Evolutionary conservation across 2,329 filamentous ascomycete species (phyloP), one percentile per base, ranked within the genome.

Genomic region (Trichoderma citrinoviride): DNA sequence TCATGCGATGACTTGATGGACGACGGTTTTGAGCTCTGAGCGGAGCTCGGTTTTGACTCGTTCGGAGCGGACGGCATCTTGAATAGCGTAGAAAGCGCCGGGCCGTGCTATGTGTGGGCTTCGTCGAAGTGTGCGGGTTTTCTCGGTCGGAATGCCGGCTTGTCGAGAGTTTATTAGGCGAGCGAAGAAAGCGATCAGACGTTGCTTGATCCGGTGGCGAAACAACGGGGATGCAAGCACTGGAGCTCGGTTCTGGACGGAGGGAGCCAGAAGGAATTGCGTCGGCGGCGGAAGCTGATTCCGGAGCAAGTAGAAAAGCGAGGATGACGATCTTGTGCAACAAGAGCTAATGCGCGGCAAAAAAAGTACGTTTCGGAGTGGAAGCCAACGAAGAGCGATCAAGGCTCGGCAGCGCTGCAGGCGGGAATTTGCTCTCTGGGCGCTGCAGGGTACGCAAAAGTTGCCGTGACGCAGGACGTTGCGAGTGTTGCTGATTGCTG

Each of bases 1-100:
- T 82, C 79, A 65, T 82, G 75, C 37, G 82, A 84, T 37, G 82
- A 84, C 69, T 77, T 80, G 70, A 84, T 73, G 8, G 82, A 84
- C 17, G 82, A 80, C 17, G 82, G 75, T 67, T 83, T 82, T 25
- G 82, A 84, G 57, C 78, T 80, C 68, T 78, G 74, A 66, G 74
- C 75, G 62, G 81, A 82, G 56, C 78, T 73, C 33, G 77, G 74
- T 67, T 78, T 77, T 52, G 74, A 74, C 40, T 73, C 71, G 67
- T 67, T 61, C 50, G 70, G 68, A 65, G 71, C 69, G 41, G 74
- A 71, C 67, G 73, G 74, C 76, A 78, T 78, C 68, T 72, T 77
- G 58, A n/a, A 46, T 10, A 52, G 12, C 23, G 37, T 33, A 17
- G 8, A 2, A 33, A 46, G 40, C 56, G 44, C 44, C 41, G 5